A percentile compares a stretch with the other conserved stretches of the same genome.
Conservation (phyloP, 257 asterid species). For the Mentha longifolia region DNA sequence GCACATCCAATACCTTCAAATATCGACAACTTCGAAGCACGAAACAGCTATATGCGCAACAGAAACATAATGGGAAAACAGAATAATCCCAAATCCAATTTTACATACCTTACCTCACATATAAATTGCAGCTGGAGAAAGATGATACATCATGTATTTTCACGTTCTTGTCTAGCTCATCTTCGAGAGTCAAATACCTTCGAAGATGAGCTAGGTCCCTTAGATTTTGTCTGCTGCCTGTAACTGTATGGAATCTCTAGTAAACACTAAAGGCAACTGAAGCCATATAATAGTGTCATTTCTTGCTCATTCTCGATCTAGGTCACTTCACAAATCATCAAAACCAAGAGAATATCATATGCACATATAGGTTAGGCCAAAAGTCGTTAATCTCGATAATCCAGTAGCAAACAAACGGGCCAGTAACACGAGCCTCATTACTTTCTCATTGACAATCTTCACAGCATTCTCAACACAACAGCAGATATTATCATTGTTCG, state of each 20-base stretch:
- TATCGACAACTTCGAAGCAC: background rate
- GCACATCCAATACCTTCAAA: background rate
- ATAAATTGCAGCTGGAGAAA: background rate
- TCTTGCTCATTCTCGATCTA: slow-evolving; percentile 3
- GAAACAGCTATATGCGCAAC: background rate
- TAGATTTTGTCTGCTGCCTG: background rate
- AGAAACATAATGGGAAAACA: background rate
- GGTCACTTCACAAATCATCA: background rate
- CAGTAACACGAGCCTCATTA: background rate
- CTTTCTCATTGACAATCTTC: slow-evolving; percentile 1
- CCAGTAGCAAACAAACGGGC: background rate
- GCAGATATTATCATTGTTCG: background rate
- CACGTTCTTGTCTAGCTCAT: background rate
- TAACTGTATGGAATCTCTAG: background rate
- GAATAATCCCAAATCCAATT: background rate
- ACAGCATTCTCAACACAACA: background rate
- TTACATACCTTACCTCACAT: background rate
- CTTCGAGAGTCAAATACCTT: background rate
- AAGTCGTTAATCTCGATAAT: background rate
- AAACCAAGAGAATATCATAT: slow-evolving; percentile 8
- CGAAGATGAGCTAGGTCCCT: background rate
- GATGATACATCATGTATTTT: background rate
- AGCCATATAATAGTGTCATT: background rate
- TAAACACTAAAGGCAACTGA: background rate
- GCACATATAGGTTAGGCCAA: background rate